A percentile compares a stretch with the other conserved stretches of the same genome.
Evolutionary conservation across 768 basidiomycete genomes (phyloP).

Genomic region (Chalciporus sphaerocephalus): DNA sequence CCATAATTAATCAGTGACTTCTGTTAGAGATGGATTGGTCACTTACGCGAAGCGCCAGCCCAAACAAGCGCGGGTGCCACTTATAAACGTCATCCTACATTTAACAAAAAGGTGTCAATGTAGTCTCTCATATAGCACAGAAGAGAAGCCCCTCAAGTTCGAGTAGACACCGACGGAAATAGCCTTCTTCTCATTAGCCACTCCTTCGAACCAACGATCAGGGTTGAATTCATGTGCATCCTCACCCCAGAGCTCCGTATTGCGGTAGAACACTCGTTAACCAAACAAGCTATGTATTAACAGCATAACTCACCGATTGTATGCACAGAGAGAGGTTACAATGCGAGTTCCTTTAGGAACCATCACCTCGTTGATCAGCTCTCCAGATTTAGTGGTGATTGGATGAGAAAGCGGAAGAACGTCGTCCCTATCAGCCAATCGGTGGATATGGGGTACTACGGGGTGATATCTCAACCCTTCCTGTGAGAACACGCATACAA

Average conservation of each 20-base stretch:
- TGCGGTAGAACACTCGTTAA: no score
- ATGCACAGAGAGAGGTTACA: conserved; percentile 49
- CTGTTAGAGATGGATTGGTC: neutral
- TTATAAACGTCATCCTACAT: conserved; percentile 28
- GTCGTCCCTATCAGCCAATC: conserved; percentile 50
- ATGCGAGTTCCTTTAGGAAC: conserved; percentile 50
- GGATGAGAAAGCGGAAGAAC: conserved; percentile 56
- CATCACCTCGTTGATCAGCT: conserved; percentile 39
- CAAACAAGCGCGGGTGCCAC: conserved; percentile 24
- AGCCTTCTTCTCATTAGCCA: conserved; percentile 16
- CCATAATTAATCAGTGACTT: neutral
- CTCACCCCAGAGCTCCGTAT: conserved; percentile 29
- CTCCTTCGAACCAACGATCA: conserved; percentile 27
- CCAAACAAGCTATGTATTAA: no score
- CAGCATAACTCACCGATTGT: no score
- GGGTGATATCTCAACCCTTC: conserved; percentile 48
- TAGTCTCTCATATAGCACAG: neutral
- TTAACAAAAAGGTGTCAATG: neutral
- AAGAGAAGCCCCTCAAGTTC: conserved; percentile 21
- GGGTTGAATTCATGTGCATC: conserved; percentile 32
- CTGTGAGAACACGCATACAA: conserved; percentile 22
- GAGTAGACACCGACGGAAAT: conserved; percentile 27
- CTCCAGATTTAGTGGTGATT: conserved; percentile 43
- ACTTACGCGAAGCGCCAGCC: conserved; percentile 34
- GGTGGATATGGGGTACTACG: conserved; percentile 49